Evolutionary conservation across 129 eudicot genomes (phyloP).

Genomic region (Helianthus annuus): HanXRQr2.0-SUNRISE NC_035435.2:154319908-154320407

Average conservation of each 20-base stretch:
- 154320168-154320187: conserved; percentile 91
- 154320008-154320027: no score
- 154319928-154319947: no score
- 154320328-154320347: conserved; percentile 99
- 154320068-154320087: neutral
- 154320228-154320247: neutral
- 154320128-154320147: conserved; percentile 84
- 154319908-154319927: no score
- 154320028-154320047: no score
- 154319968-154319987: no score
- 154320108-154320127: conserved; percentile 50
- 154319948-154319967: no score
- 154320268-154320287: no score
- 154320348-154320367: conserved; percentile 93
- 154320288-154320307: neutral
- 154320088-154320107: neutral
- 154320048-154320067: no score
- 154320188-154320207: conserved; percentile 12
- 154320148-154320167: conserved; percentile 97
- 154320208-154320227: neutral
- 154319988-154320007: no score
- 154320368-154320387: conserved; percentile 92
- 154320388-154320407: conserved; percentile 94
- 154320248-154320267: neutral
- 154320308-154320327: conserved; percentile 56